Conservation (phyloP, 1,139 yeast species). For the Zygoascus sp. region DNA sequence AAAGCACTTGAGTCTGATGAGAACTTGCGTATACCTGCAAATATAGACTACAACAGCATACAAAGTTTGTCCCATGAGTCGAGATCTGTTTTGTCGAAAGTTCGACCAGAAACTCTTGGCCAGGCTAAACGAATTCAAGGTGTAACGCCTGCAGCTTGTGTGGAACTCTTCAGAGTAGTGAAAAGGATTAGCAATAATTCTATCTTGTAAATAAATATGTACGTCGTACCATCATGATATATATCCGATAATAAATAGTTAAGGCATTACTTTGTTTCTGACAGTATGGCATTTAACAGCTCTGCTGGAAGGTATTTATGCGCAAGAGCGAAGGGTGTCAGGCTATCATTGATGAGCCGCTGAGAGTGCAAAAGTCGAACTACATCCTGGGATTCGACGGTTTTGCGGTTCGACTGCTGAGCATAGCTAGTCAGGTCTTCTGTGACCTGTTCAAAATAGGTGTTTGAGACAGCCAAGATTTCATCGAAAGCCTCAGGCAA, state of each 20-base stretch:
- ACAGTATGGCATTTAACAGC: conserved; percentile 23
- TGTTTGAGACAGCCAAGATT: conserved; percentile 26
- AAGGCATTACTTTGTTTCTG: conserved; percentile 3
- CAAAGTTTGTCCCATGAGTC: conserved; percentile 67
- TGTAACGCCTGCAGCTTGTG: conserved; percentile 63
- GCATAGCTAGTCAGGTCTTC: conserved; percentile 31
- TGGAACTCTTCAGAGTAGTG: conserved; percentile 33
- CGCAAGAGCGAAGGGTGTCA: conserved; percentile 24
- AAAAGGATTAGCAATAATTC: conserved; percentile 9
- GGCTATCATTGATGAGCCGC: conserved; percentile 18
- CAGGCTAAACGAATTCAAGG: conserved; percentile 95
- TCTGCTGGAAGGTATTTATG: conserved; percentile 31
- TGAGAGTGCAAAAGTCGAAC: conserved; percentile 29
- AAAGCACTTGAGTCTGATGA: conserved; percentile 84
- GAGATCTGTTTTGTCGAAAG: conserved; percentile 59
- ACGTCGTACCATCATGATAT: too few species aligned
- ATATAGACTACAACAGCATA: conserved; percentile 55
- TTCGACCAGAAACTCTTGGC: conserved; percentile 86
- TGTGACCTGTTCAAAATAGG: conserved; percentile 28
- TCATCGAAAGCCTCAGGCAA: conserved; percentile 28
- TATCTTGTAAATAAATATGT: not conserved
- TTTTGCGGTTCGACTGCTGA: conserved; percentile 29
- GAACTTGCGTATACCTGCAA: conserved; percentile 56
- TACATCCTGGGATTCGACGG: conserved; percentile 31
- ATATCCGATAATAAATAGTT: not conserved